These are phyloP conservation scores for Santalum album DNA, from an alignment of 164 flowering plant species.

Conservation along the genomic window DNA sequence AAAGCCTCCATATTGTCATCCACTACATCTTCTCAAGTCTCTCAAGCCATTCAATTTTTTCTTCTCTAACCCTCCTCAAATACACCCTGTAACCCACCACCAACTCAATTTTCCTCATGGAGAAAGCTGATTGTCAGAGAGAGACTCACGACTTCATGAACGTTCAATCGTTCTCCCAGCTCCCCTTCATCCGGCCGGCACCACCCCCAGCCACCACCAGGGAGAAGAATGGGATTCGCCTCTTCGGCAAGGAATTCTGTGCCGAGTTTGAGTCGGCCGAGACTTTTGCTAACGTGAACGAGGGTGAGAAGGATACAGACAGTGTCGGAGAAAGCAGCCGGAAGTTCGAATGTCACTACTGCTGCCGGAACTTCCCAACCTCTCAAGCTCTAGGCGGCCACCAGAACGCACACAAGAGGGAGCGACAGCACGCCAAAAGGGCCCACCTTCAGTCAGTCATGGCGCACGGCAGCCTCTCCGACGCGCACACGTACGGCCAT, in stretches of 20 bases:
- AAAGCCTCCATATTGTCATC: no score
- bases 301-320: no score
- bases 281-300: no score
- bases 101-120: no score
- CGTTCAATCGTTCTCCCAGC: slow-evolving; percentile 90
- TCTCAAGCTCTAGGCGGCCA: slow-evolving; percentile 96
- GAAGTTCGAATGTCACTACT: slow-evolving; percentile 86
- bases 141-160: slow-evolving; percentile 88
- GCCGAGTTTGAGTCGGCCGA: background rate
- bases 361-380: slow-evolving; percentile 84
- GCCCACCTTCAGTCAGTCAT: slow-evolving; percentile 75
- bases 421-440: slow-evolving; percentile 82
- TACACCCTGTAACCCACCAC: no score
- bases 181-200: slow-evolving; percentile 79
- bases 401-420: slow-evolving; percentile 93
- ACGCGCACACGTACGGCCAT: slow-evolving; percentile 48
- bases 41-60: no score
- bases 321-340: slow-evolving; percentile 23
- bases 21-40: no score
- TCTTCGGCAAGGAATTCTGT: slow-evolving; percentile 77
- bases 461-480: slow-evolving; percentile 30
- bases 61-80: no score
- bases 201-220: slow-evolving; percentile 15
- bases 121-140: slow-evolving; percentile 21
- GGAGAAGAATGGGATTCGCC: slow-evolving; percentile 67